These are phyloP conservation scores for Cephalotrichum gorgonifer DNA, from an alignment of 2,329 filamentous ascomycete species.

Conservation along the genomic window DNA sequence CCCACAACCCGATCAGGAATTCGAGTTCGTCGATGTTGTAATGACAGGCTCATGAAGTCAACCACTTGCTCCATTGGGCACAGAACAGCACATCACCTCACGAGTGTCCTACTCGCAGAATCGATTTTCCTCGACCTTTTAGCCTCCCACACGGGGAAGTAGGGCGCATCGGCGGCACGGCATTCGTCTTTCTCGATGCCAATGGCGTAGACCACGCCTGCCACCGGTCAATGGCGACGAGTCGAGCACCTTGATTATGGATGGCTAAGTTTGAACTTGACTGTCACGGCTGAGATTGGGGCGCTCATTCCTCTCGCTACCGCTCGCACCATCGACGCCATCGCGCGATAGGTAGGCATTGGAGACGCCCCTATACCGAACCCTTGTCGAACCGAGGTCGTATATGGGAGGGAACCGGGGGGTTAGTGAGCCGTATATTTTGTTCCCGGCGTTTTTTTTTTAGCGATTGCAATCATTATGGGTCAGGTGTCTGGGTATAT, in stretches of 20 bases:
- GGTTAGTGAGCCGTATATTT: too few species aligned
- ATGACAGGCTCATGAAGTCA: background rate
- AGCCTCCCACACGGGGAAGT: too few species aligned
- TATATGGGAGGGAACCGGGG: background rate
- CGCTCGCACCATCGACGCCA: too few species aligned
- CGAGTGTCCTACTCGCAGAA: too few species aligned
- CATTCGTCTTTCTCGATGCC: background rate
- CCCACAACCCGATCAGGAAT: conserved; percentile 10
- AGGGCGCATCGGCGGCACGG: too few species aligned
- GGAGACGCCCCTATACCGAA: background rate
- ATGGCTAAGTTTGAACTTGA: too few species aligned
- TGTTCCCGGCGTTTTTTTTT: background rate
- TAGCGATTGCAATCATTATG: background rate
- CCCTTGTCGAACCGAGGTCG: background rate
- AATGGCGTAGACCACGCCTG: background rate
- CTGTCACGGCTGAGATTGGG: too few species aligned
- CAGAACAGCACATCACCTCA: background rate
- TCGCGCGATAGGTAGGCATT: background rate
- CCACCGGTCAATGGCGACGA: too few species aligned
- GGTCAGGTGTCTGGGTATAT: background rate
- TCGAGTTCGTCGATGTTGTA: conserved; percentile 11
- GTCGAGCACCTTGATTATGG: too few species aligned
- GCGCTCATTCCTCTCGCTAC: too few species aligned
- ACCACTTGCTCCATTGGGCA: background rate
- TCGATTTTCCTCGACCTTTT: background rate